Conservation (phyloP, 495 filamentous ascomycete genomes). For the Penicillium arizonense region DNA sequence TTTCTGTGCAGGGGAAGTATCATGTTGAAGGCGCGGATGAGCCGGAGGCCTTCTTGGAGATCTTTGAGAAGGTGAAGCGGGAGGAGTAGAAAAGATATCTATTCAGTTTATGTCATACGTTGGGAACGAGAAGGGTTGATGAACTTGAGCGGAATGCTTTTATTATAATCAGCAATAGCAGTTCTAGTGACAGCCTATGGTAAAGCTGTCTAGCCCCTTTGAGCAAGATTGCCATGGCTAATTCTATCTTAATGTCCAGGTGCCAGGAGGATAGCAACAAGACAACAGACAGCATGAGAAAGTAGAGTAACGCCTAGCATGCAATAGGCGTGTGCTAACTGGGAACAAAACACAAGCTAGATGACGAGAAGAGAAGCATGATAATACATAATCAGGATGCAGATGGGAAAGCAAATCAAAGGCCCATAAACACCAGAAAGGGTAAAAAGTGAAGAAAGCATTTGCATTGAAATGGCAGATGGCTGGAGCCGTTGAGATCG, state of each 20-base stretch:
- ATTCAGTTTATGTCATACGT: too few relatives aligned
- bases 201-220: not conserved
- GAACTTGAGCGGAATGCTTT: not conserved
- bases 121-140: too few relatives aligned
- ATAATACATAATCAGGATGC: slow-evolving; percentile 12
- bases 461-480: not conserved
- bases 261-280: not conserved
- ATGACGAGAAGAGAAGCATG: not conserved
- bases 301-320: slow-evolving; percentile 15
- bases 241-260: not conserved
- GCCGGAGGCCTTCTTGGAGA: slow-evolving; percentile 50
- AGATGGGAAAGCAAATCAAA: slow-evolving; percentile 1
- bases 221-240: not conserved
- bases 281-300: slow-evolving; percentile 4
- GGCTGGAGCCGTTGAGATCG: not conserved
- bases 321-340: slow-evolving; percentile 8
- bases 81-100: slow-evolving; percentile 6
- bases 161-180: not conserved
- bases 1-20: slow-evolving; percentile 63
- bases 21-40: slow-evolving; percentile 66
- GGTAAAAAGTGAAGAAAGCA: not conserved
- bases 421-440: not conserved
- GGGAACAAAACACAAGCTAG: not conserved
- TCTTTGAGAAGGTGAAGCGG: slow-evolving; percentile 54
- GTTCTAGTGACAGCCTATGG: not conserved